A percentile compares a stretch with the other conserved stretches of the same genome.
These are phyloP conservation scores for Delphinella strobiligena DNA, from an alignment of 2,329 filamentous ascomycete species.

Conservation along the genomic window DNA sequence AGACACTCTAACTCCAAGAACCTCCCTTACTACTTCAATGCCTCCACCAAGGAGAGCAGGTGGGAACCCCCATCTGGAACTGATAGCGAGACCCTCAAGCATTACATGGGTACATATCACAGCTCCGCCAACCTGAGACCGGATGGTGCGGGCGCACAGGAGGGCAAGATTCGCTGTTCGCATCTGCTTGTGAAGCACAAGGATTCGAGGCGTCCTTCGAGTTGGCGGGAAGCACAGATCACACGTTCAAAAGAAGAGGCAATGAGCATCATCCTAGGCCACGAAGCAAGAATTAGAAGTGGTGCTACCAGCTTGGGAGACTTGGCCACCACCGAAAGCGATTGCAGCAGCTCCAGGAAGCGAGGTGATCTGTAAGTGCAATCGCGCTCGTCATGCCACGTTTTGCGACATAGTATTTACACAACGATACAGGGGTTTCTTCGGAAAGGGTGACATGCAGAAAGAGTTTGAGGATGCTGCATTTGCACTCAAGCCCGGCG, in stretches of 20 bases:
- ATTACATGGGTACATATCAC: conserved; percentile 86
- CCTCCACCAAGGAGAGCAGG: conserved; percentile 70
- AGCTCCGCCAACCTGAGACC: conserved; percentile 40
- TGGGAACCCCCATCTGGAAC: conserved; percentile 89
- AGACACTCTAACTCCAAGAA: conserved; percentile 97
- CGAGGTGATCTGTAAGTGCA: conserved; percentile 65
- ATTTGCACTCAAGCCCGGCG: conserved; percentile 75
- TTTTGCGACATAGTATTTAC: neutral
- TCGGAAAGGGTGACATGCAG: conserved; percentile 92
- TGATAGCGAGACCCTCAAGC: conserved; percentile 83
- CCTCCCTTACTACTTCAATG: conserved; percentile 97
- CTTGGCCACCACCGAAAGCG: conserved; percentile 76
- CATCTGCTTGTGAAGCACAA: conserved; percentile 91
- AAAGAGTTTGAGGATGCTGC: conserved; percentile 96
- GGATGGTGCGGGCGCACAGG: conserved; percentile 23
- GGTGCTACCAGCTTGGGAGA: conserved; percentile 63
- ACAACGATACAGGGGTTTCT: conserved; percentile 55
- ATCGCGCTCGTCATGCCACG: neutral
- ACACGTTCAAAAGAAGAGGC: conserved; percentile 83
- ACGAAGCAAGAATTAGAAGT: conserved; percentile 65
- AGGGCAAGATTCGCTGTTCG: conserved; percentile 83
- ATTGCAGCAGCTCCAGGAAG: conserved; percentile 93
- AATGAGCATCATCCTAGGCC: conserved; percentile 57
- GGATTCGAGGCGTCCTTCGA: conserved; percentile 76
- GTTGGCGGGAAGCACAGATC: conserved; percentile 86